Evolutionary conservation across 2,329 filamentous ascomycete species (phyloP), one percentile per base, ranked within the genome.

Genomic region (Orbilia blumenaviensis): DNA sequence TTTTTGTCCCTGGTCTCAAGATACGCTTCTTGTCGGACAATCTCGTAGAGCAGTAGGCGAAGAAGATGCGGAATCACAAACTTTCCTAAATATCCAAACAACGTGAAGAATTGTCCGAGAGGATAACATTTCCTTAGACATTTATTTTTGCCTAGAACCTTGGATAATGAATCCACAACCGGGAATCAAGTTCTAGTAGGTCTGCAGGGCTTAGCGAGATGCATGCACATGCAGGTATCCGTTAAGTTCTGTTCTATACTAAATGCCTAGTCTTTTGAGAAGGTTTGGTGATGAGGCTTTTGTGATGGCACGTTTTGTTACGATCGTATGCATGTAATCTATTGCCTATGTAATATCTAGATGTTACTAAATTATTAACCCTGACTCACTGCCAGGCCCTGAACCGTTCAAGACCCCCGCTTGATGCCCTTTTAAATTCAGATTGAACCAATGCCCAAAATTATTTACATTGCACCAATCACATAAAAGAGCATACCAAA

Each of bases 11-110:
- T 56, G 50, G 7, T 27, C 18, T 50, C 50, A 50, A 66, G 68
- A 73, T 73, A 52, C 58, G 41, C 52, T 52, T 61, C 23, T 2
- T 42, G 21, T 32, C 52, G 21, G 68, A 54, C 61, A 73, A 73
- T 73, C 67, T 72, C 41, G 42, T 56, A 44, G 58, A 38, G 46
- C 3, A 18, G 12, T 48, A 60, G 48, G 38, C 68, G 68, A 73
- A 34, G 23, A 36, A 29, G 10, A 25, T 60, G 32, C 61, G 41
- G 29, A 52, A 61, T 66, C 52, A 66, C 61, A 73, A 73, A 73
- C 68, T 61, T 66, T 66, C 42, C 14, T 9, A 38, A 41, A 52
- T 29, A 48, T 60, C 18, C 21, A 56, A 21, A 46, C 18, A 48
- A 44, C n/a, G 46, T 58, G 60, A 56, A n/a, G n/a, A 42, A 25